Percentiles rank a stretch among this genome's conserved stretches.
These are phyloP conservation scores for Gremmenia infestans DNA, from an alignment of 2,329 filamentous ascomycete species.

Conservation along the genomic window DNA sequence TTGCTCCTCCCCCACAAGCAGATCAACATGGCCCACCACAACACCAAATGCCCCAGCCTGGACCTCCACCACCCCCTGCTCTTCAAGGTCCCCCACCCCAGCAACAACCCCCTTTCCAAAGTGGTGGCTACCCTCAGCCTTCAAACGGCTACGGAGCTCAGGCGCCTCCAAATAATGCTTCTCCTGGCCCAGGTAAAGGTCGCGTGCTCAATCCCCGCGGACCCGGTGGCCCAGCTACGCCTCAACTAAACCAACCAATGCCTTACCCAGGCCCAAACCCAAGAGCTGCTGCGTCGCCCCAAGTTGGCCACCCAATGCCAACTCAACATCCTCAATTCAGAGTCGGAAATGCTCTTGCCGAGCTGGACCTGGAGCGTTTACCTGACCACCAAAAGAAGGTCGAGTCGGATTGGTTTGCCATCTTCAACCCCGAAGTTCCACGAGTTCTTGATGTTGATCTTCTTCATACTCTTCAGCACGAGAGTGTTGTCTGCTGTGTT, in stretches of 20 bases:
- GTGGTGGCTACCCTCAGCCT: constrained; percentile 50
- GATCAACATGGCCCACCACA: constrained; percentile 50
- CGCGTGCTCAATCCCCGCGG: constrained; percentile 58
- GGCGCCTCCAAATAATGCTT: constrained; percentile 77
- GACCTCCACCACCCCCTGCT: constrained; percentile 45
- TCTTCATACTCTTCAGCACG: constrained; percentile 86
- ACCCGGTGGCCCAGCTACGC: constrained; percentile 72
- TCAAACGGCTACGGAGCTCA: constrained; percentile 74
- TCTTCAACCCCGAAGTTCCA: constrained; percentile 90
- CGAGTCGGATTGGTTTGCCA: constrained; percentile 88
- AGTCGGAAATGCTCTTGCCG: constrained; percentile 69
- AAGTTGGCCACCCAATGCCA: constrained; percentile 80
- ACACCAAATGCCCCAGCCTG: constrained; percentile 65
- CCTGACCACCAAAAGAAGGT: constrained; percentile 85
- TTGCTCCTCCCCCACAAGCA: constrained; percentile 63
- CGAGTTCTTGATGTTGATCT: constrained; percentile 90
- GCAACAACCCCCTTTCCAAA: constrained; percentile 67
- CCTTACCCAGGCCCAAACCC: constrained; percentile 80
- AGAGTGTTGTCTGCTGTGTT: constrained; percentile 97
- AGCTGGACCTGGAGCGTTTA: constrained; percentile 81
- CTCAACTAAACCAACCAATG: constrained; percentile 83
- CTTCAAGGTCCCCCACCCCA: constrained; percentile 45
- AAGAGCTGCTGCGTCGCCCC: constrained; percentile 64
- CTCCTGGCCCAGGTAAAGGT: constrained; percentile 74
- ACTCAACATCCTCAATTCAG: constrained; percentile 49